phyloP scores from a whole-genome alignment of 768 basidiomycete genomes.

The Boletus sp. region DNA sequence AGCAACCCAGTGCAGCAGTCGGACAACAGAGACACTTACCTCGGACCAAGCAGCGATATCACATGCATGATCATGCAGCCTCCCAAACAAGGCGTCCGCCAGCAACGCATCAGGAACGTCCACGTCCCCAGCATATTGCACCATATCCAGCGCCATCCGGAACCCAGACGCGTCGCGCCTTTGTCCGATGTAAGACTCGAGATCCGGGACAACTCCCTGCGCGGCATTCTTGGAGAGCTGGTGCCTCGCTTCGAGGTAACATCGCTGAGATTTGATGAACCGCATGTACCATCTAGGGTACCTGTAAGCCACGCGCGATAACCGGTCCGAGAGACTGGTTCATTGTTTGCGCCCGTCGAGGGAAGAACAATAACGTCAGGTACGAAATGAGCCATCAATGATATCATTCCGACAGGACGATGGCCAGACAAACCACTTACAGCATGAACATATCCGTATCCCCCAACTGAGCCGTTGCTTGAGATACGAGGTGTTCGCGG shows the following conservation, averaged over 20 bases:
- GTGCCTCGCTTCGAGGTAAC: slow-evolving; percentile 34
- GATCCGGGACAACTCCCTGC: slow-evolving; percentile 31
- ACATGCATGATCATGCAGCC: slow-evolving; percentile 40
- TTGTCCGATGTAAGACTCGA: slow-evolving; percentile 47
- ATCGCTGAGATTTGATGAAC: slow-evolving; percentile 38
- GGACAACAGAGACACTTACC: slow-evolving; percentile 36
- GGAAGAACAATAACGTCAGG: background rate
- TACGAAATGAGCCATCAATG: slow-evolving; percentile 7
- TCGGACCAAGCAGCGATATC: slow-evolving; percentile 55
- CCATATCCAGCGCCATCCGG: slow-evolving; percentile 48
- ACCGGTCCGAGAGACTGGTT: slow-evolving; percentile 39
- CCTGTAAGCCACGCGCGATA: slow-evolving; percentile 35
- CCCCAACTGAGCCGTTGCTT: no score
- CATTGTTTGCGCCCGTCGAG: background rate
- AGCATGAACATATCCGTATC: slow-evolving; percentile 7
- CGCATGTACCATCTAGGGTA: slow-evolving; percentile 42
- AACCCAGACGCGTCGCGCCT: slow-evolving; percentile 50
- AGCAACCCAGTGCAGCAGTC: background rate
- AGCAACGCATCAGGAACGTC: slow-evolving; percentile 32
- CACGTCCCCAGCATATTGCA: slow-evolving; percentile 52
- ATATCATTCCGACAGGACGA: slow-evolving; percentile 5
- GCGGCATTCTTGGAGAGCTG: slow-evolving; percentile 27
- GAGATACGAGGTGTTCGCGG: slow-evolving; percentile 23
- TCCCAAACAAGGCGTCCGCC: slow-evolving; percentile 27
- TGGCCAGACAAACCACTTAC: slow-evolving; percentile 16